Base-by-base conservation (phyloP, 2,329 filamentous ascomycete genomes). In the Trichoderma koningiopsis region DNA sequence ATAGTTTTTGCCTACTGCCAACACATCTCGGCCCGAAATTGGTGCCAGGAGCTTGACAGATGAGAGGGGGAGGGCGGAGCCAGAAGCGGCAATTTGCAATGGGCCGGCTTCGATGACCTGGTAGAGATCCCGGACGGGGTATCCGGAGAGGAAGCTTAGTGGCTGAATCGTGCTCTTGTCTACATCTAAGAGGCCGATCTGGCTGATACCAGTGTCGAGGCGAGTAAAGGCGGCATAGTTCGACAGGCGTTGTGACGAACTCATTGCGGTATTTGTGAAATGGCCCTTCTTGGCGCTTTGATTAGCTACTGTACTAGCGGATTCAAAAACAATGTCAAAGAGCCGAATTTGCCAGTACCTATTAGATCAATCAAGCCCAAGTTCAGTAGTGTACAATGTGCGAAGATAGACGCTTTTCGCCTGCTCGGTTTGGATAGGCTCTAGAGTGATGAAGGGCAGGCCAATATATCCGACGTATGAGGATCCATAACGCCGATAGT, bases 1-100 rank as follows among this genome's bases (percentile, higher is more conserved):
- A 22, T 67, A 67, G 55, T 67, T 67, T 24, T 67, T 67, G 4
- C 64, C 64, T 16, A 67, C 64, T 2, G 64, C 64, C 11, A 67
- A 49, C 2, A 59, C 64, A 59, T 67, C 64, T n/a, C 64, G 64
- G 1, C 40, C 64, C 0, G 22, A n/a, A 22, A 67, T 22, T 4
- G 64, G 64, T 19, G 64, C 53, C 55, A 67, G 55, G 22, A 67
- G 31, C 13, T 59, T 67, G 31, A 67, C 55, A 5, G 55, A 67
- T 19, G 55, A 19, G n/a, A 67, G 53, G 6, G 64, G 55, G 1
- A 67, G 55, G 22, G 55, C 31, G 5, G 55, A 22, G 3, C 40
- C 64, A 0, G 55, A 67, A 13, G 64, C 55, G 10, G 49, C 13
- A n/a, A 67, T 67, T 22, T 67, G 64, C 10, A 56, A 59, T 1